Evolutionary conservation across 1,284 basidiomycete species (phyloP).

Genomic region (Grifola frondosa): DNA sequence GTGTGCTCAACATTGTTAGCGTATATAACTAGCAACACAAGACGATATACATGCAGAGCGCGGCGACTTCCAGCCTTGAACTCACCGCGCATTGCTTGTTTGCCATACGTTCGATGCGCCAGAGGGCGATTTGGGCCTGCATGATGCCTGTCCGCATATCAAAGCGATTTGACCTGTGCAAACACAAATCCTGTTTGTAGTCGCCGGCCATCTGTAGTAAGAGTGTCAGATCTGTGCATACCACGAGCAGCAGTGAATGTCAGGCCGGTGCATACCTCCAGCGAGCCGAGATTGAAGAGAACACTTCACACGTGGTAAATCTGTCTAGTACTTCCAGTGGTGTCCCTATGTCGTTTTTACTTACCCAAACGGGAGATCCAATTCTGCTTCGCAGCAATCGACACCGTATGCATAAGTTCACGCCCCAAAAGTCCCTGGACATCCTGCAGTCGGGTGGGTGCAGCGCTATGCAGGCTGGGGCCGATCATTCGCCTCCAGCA

Average conservation of each 20-base stretch:
- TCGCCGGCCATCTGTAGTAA: conserved; percentile 64
- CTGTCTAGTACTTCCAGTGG: conserved; percentile 67
- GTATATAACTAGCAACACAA: no score
- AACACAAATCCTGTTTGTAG: conserved; percentile 41
- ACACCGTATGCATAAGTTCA: conserved; percentile 59
- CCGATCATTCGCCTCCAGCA: conserved; percentile 51
- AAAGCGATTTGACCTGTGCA: conserved; percentile 48
- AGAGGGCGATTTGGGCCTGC: conserved; percentile 48
- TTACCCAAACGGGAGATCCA: conserved; percentile 67
- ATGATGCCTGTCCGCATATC: conserved; percentile 52
- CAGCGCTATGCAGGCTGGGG: conserved; percentile 51
- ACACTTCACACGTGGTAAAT: conserved; percentile 58
- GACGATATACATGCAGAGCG: no score
- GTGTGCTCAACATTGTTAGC: no score
- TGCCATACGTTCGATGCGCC: conserved; percentile 32
- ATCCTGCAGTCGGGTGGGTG: conserved; percentile 34
- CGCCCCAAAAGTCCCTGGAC: conserved; percentile 36
- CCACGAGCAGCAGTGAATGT: conserved; percentile 1
- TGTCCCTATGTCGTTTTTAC: conserved; percentile 60
- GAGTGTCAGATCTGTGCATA: neutral
- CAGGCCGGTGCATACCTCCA: conserved; percentile 22
- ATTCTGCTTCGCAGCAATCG: conserved; percentile 62
- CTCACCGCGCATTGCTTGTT: no score
- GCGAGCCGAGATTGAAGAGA: conserved; percentile 59
- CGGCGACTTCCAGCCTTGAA: no score